phyloP scores from a whole-genome alignment of 257 asterid species.

The Orobanche coerulescens region DNA sequence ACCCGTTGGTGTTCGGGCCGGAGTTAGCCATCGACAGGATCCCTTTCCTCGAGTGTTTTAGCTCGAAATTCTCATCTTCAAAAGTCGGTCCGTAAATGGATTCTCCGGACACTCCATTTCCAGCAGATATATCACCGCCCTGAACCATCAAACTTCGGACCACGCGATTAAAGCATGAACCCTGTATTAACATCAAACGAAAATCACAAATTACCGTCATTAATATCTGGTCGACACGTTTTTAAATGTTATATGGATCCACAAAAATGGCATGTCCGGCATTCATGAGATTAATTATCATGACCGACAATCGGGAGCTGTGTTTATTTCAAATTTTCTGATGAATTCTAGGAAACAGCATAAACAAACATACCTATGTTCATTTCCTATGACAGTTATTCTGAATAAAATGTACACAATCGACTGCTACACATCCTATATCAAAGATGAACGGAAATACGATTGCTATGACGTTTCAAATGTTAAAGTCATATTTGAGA shows the following conservation, averaged over 20 bases:
- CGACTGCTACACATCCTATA: not conserved
- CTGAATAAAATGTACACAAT: not conserved
- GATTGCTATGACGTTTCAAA: conserved; percentile 4
- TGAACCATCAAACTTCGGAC: conserved; percentile 67
- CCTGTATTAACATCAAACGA: conserved; percentile 35
- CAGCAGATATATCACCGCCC: conserved; percentile 68
- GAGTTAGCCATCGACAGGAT: conserved; percentile 80
- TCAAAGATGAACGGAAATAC: not conserved
- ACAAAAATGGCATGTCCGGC: not conserved
- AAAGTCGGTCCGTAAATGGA: conserved; percentile 73
- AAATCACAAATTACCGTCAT: conserved; percentile 4
- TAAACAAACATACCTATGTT: not conserved
- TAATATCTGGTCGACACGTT: not conserved
- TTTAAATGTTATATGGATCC: not conserved
- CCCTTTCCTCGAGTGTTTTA: conserved; percentile 75
- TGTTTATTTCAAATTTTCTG: conserved; percentile 1
- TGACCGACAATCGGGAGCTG: not conserved
- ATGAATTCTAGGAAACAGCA: not conserved
- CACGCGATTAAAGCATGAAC: conserved; percentile 48
- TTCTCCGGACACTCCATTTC: conserved; percentile 61
- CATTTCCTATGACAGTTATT: not conserved
- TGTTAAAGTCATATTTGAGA: not conserved
- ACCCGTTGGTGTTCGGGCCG: conserved; percentile 74
- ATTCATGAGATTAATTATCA: not conserved
- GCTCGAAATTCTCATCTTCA: conserved; percentile 82